phyloP scores from a whole-genome alignment of 345 rosid species.

The Eucalyptus sp. region DNA sequence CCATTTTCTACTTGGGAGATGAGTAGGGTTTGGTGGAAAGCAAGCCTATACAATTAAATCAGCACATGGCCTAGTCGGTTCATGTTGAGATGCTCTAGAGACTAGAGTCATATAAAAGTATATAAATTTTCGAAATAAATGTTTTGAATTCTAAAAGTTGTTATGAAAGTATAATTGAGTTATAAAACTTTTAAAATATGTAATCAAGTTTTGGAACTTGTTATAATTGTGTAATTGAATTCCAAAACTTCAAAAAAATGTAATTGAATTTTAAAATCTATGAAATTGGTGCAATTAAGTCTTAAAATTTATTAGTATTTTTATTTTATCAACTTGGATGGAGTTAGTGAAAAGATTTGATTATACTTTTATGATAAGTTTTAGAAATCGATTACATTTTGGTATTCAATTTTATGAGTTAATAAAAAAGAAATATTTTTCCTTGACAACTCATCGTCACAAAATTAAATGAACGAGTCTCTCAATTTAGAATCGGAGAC shows the following conservation, averaged over 20 bases:
- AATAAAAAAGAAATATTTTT: not conserved
- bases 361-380: too few relatives aligned
- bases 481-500: not conserved
- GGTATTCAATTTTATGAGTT: rapidly evolving
- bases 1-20: slow-evolving; percentile 47
- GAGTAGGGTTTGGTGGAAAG: not conserved
- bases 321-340: too few relatives aligned
- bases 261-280: too few relatives aligned
- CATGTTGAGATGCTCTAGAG: not conserved
- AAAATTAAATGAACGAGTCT: not conserved
- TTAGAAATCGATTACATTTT: rapidly evolving
- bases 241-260: rapidly evolving
- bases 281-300: too few relatives aligned
- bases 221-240: too few relatives aligned
- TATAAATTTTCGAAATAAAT: not conserved
- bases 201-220: too few relatives aligned
- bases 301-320: too few relatives aligned
- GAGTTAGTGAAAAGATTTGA: too few relatives aligned
- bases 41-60: not conserved
- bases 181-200: too few relatives aligned
- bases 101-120: not conserved
- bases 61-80: not conserved
- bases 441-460: not conserved
- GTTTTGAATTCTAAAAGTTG: too few relatives aligned
- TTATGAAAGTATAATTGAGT: not conserved